Percentiles rank a stretch among this genome's conserved stretches.
Evolutionary conservation across 169 alveolate genomes (phyloP).

Genomic region (Cryptosporidium parvum): DNA sequence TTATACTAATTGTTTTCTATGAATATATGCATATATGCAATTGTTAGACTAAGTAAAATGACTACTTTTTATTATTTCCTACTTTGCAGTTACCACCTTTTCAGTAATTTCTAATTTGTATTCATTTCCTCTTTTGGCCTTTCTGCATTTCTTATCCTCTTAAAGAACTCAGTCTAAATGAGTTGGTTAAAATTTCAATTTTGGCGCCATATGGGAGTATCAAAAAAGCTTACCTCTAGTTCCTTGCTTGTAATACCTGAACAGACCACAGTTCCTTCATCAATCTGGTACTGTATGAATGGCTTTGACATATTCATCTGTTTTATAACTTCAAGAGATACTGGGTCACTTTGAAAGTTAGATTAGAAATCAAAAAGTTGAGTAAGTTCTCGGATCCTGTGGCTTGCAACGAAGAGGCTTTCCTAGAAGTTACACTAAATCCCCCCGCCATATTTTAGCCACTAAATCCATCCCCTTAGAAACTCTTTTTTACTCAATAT

Average conservation of each 20-base stretch:
- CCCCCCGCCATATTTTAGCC: background rate
- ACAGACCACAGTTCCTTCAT: slow-evolving; percentile 24
- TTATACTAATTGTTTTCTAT: background rate
- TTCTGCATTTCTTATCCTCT: slow-evolving; percentile 50
- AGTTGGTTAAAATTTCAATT: background rate
- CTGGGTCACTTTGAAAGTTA: slow-evolving; percentile 44
- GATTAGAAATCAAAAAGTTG: background rate
- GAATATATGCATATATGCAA: background rate
- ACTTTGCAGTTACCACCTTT: background rate
- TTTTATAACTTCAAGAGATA: slow-evolving; percentile 42
- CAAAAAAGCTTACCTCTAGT: slow-evolving; percentile 40
- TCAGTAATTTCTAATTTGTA: background rate
- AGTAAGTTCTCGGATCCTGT: background rate
- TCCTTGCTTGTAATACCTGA: slow-evolving; percentile 34
- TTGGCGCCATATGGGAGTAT: background rate
- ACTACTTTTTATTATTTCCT: background rate
- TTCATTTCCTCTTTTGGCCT: slow-evolving; percentile 57
- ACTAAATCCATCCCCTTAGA: background rate
- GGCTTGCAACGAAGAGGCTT: background rate
- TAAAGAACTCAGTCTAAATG: slow-evolving; percentile 41
- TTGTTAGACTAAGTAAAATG: background rate
- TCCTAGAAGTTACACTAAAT: background rate
- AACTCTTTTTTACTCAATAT: background rate
- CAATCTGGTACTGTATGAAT: slow-evolving; percentile 27
- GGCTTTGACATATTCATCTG: slow-evolving; percentile 50